Evolutionary conservation across 768 basidiomycete genomes (phyloP), one percentile per base, ranked within the genome.

Genomic region (Lactarius vividus): DNA sequence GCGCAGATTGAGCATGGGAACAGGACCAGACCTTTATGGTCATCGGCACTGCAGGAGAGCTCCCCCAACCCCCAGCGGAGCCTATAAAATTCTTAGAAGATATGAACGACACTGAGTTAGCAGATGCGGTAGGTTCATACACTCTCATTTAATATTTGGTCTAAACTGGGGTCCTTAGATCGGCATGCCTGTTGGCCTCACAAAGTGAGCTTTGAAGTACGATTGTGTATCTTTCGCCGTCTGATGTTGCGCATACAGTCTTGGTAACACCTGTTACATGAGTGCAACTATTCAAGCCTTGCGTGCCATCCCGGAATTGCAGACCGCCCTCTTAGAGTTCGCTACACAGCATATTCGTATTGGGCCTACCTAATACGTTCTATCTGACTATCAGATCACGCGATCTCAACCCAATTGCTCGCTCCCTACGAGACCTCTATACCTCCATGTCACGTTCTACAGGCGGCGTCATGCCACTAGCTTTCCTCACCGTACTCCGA

Each of bases 241-340:
- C 60, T 64, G 42, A 62, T 29, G 5, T 65, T 44, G 52, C 33
- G 39, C 39, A 55, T 20, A 33, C 58, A 68, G 70, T 72, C 79
- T 96, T 42, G 95, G 96, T 40, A 98, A 98, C 74, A 98, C 96
- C 0, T 98, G 96, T 73, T 99, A 99, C 78, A 94, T 98, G 89
- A 98, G 96, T 74, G 87, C 97, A 1, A 94, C 92, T 2, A 80
- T 98, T 1, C 97, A 99, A 79, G 88, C 91, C n/a, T 83, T 99
- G 68, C 90, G 94, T 28, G 87, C 92, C 4, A 89, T 99, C 58
- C 95, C 96, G 2, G 94, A 97, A 71, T 83, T 99, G 5, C 88
- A 91, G 72, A 74, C 81, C 1, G 91, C 92, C 0, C 81, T 98
- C 26, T 76, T 75, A 72, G 76, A 78, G 85, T 89, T 73, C 69